A percentile compares a stretch with the other conserved stretches of the same genome.
These are phyloP conservation scores for Neurospora sp. DNA, from an alignment of 495 filamentous ascomycete genomes.

Conservation along the genomic window DNA sequence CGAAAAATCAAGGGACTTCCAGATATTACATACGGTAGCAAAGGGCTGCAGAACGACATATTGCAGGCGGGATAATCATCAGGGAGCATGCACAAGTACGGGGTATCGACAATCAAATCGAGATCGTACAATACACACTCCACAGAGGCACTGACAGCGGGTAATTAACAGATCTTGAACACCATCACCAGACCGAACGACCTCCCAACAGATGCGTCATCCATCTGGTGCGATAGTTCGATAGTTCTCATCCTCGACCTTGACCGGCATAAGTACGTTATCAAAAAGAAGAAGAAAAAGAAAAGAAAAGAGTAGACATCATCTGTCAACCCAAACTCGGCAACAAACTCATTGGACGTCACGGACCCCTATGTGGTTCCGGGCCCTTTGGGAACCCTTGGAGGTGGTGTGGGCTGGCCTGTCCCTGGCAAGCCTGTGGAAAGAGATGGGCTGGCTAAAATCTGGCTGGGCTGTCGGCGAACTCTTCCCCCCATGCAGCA, in stretches of 20 bases:
- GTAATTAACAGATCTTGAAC: neutral
- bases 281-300: neutral
- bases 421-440: neutral
- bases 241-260: neutral
- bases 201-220: neutral
- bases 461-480: slow-evolving; percentile 10
- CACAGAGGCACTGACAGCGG: neutral
- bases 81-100: neutral
- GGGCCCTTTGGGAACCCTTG: slow-evolving; percentile 1
- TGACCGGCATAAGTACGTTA: neutral
- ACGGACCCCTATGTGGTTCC: slow-evolving; percentile 14
- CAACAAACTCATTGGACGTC: slow-evolving; percentile 14
- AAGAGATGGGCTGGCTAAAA: slow-evolving; percentile 6
- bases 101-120: neutral
- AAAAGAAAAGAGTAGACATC: neutral
- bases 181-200: neutral
- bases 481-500: slow-evolving; percentile 12
- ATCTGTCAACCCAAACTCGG: neutral
- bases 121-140: neutral
- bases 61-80: slow-evolving; percentile 6
- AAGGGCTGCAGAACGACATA: slow-evolving; percentile 5
- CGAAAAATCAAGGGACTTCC: neutral
- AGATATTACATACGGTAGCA: slow-evolving; percentile 1
- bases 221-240: neutral
- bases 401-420: neutral